A percentile compares a stretch with the other conserved stretches of the same genome.
phyloP scores from a whole-genome alignment of 805 yeast species.

The Myxozyma kluyveri region DNA sequence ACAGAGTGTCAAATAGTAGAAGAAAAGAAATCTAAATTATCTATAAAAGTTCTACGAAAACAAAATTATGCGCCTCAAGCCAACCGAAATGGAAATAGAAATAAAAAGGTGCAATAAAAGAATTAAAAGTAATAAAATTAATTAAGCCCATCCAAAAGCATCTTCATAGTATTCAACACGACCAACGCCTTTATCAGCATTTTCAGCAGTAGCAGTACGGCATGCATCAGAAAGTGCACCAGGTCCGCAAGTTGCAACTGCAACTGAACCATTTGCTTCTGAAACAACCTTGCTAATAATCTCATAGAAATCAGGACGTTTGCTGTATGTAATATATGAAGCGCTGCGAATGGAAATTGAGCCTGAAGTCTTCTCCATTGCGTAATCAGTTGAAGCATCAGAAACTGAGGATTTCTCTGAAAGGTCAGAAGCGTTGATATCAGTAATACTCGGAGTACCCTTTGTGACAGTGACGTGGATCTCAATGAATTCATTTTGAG shows the following conservation, averaged over 20 bases:
- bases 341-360: neutral
- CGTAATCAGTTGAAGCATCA: neutral
- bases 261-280: conserved; percentile 18
- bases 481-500: conserved; percentile 4
- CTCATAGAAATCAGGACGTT: conserved; percentile 9
- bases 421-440: neutral
- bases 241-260: conserved; percentile 24
- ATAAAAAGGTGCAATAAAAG: neutral
- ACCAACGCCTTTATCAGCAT: conserved; percentile 15
- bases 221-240: conserved; percentile 10
- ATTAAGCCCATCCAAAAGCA: conserved; percentile 13
- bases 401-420: neutral
- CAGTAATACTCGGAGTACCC: neutral
- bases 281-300: conserved; percentile 6
- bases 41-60: too few species aligned
- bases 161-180: conserved; percentile 23
- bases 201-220: conserved; percentile 9
- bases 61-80: too few species aligned
- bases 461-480: conserved; percentile 6
- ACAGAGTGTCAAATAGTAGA: too few species aligned
- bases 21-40: too few species aligned
- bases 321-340: conserved; percentile 3
- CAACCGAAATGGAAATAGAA: too few species aligned
- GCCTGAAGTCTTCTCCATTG: conserved; percentile 2
- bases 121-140: neutral